Base-by-base conservation (phyloP, 768 basidiomycete species). In the Holtermannia corniformis region DNA sequence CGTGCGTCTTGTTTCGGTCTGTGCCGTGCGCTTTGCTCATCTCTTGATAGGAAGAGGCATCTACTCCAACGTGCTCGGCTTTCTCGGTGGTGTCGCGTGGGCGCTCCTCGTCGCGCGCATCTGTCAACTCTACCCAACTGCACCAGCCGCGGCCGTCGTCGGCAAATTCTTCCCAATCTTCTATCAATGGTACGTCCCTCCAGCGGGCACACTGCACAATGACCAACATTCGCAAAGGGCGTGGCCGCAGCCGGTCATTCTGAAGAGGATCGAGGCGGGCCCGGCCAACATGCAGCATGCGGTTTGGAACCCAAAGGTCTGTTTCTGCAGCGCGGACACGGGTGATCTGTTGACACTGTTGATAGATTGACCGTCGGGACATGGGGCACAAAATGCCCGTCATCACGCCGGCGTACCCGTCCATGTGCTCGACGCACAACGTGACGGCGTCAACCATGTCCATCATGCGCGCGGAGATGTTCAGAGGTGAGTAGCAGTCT, bases 361-460 rank as follows among this genome's bases (percentile, higher is more conserved):
- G 13, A 12, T 50, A 67, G 65, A 56, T 65, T 21, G 64, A 68
- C 32, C 49, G 64, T 7, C 25, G 64, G 57, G 64, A 68, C 58
- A 45, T 52, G 53, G 80, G 87, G n/a, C 95, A 99, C 74, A 81
- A 89, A 60, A 97, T 97, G 95, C 95, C 95, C 12, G 96, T 99
- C 65, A 97, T 99, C 63, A 99, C 95, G 1, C 95, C 95, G 2
- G 92, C 95, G 11, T 99, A 96, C 73, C 95, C 95, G 44, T 84
- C 93, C 4, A 99, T 99, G 93, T 97, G 93, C 72, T 82, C 93
- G 22, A 99, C 95, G 16, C 95, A 99, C 75, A 99, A 97, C 64
- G 92, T 97, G 55, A 91, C 90, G 48, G 81, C 82, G 41, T 95
- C 91, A 7, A 97, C 93, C 3, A 89, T 95, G 74, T 83, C 85